phyloP scores from a whole-genome alignment of 305 asterid species.

The Fraxinus sp. region DNA sequence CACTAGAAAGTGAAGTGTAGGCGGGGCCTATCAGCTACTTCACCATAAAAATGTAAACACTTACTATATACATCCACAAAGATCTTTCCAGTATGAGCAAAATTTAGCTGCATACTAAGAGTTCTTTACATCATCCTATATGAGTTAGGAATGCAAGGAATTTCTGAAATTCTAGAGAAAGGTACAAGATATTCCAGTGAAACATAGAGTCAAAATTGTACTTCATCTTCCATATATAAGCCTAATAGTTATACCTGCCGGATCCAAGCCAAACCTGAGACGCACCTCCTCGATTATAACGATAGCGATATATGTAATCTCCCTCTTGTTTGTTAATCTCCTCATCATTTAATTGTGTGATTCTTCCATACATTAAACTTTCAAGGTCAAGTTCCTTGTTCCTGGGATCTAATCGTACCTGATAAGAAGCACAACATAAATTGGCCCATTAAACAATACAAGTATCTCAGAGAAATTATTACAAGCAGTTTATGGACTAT shows the following conservation, averaged over 20 bases:
- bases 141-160: constrained; percentile 10
- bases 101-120: neutral
- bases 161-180: constrained; percentile 14
- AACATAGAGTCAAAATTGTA: neutral
- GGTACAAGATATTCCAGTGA: constrained; percentile 2
- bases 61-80: neutral
- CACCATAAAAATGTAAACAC: neutral
- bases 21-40: neutral
- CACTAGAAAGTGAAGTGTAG: neutral
- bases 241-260: constrained; percentile 65
- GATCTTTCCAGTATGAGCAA: neutral
- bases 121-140: neutral
- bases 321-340: constrained; percentile 93
- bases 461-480: constrained; percentile 9
- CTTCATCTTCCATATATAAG: constrained; percentile 6
- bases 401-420: constrained; percentile 94
- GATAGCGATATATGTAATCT: constrained; percentile 84
- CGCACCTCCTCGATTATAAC: constrained; percentile 96
- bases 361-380: constrained; percentile 70
- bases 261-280: constrained; percentile 99
- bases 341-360: constrained; percentile 66
- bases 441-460: constrained; percentile 1
- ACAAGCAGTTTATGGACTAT: constrained; percentile 13
- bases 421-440: constrained; percentile 21
- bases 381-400: constrained; percentile 84